Evolutionary conservation across 129 eudicot species (phyloP), one percentile per base, ranked within the genome.

Genomic region (Escallonia rubra): DNA sequence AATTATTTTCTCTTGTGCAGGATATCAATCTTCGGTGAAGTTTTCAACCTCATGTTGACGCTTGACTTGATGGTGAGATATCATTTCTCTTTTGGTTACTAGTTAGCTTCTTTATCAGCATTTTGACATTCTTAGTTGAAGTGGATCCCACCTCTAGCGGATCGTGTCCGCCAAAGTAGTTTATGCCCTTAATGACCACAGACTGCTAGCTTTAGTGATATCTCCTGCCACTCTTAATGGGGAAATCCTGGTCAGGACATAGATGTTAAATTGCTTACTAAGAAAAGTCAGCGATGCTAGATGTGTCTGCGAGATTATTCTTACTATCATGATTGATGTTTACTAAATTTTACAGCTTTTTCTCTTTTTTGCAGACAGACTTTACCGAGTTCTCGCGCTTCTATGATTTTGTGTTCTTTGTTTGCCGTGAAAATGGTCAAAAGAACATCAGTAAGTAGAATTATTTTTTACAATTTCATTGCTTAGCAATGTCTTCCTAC

Each of bases 341-440:
- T 23, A 23, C 34, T 23, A 23, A 23, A 4, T 56, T 10, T 61
- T 52, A 12, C 64, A 59, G 34, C 34, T 23, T 23, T 23, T 23
- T 23, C 34, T 41, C 50, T 67, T 48, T 51, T 63, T 15, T 80
- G 79, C 68, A 89, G 98, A 90, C 71, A 51, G 92, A 93, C 59
- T 93, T 81, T 54, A 76, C 70, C 43, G 96, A 89, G 79, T 94
- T 94, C 79, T 76, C 88, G 23, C 87, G 91, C 59, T 94, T 94
- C 76, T 94, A 94, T 79, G 90, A 80, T 72, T 94, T 94, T 85
- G 88, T 87, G 41, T 94, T 87, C 85, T 87, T 94, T 86, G 76
- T 94, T 64, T 94, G 81, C 75, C 92, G 99, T 66, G 99, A 94
- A 81, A 85, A 82, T 82, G 96, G 97, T 68, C 99, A 94, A 72